A percentile compares a stretch with the other conserved stretches of the same genome.
These are phyloP conservation scores for Glutinoglossum americanum DNA, from an alignment of 495 filamentous ascomycete genomes.

Conservation along the genomic window DNA sequence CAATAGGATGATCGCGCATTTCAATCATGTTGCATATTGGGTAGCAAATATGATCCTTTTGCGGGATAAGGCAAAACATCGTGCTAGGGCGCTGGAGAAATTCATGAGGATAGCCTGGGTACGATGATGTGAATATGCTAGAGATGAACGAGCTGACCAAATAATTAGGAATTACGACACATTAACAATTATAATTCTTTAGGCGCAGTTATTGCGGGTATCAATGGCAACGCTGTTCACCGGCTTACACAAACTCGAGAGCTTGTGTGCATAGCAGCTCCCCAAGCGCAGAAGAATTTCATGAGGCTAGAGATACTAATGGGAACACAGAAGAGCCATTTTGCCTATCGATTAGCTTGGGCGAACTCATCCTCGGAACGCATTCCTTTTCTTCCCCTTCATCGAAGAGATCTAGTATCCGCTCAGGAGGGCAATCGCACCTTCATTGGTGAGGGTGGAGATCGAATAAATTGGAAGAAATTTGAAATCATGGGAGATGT, in stretches of 20 bases:
- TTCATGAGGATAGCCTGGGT: conserved; percentile 67
- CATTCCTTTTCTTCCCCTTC: conserved; percentile 88
- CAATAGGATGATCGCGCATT: conserved; percentile 83
- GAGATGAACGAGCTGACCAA: conserved; percentile 5
- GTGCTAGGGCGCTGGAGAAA: conserved; percentile 74
- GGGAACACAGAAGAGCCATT: conserved; percentile 76
- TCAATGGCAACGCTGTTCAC: conserved; percentile 71
- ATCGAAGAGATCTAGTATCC: conserved; percentile 68
- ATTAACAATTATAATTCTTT: conserved; percentile 95
- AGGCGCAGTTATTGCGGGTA: conserved; percentile 79
- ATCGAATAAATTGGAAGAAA: conserved; percentile 91
- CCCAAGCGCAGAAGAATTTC: conserved; percentile 52
- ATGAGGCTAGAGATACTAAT: conserved; percentile 80
- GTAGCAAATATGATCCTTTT: conserved; percentile 81
- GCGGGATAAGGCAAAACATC: conserved; percentile 88
- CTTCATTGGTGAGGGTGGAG: conserved; percentile 35
- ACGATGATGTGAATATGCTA: not conserved
- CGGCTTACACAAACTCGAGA: conserved; percentile 67
- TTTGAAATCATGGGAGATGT: conserved; percentile 93
- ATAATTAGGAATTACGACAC: conserved; percentile 47
- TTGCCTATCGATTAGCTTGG: conserved; percentile 88
- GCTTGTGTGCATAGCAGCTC: conserved; percentile 30
- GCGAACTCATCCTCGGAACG: conserved; percentile 76
- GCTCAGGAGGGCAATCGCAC: conserved; percentile 86
- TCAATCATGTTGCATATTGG: conserved; percentile 86